Evolutionary conservation across 345 rosid genomes (phyloP).

Genomic region (Dovyalis caffra): DNA sequence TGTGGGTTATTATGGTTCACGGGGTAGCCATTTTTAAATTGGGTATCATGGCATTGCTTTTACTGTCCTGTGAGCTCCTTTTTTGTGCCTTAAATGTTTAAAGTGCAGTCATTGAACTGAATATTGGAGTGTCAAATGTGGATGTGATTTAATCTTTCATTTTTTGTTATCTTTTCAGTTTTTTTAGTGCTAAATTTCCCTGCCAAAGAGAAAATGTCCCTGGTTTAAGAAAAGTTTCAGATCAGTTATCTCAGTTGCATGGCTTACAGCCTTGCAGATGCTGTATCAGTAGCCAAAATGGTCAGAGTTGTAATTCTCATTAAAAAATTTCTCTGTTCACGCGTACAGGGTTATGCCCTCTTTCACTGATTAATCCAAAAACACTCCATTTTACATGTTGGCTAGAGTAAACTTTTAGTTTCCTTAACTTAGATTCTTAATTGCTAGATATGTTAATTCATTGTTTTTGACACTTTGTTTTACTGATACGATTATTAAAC

Average conservation of each 20-base stretch:
- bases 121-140: not conserved
- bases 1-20: not conserved
- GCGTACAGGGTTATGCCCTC: not conserved
- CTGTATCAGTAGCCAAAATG: too few species aligned
- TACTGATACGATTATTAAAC: conserved; percentile 15
- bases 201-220: not conserved
- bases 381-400: too few species aligned
- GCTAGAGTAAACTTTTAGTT: not conserved
- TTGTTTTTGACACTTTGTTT: not conserved
- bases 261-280: too few species aligned
- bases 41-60: not conserved
- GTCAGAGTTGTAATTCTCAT: too few species aligned
- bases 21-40: not conserved
- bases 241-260: not conserved
- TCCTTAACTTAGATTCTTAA: not conserved
- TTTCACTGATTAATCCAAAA: not conserved
- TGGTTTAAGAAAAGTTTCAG: not conserved
- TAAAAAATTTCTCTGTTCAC: too few species aligned
- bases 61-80: not conserved
- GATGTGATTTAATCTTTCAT: not conserved
- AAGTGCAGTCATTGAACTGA: not conserved
- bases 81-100: not conserved
- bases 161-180: not conserved
- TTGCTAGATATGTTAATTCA: not conserved
- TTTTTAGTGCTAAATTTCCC: not conserved